These are phyloP conservation scores for Penicillium corylophilum DNA, from an alignment of 2,329 filamentous ascomycete species.

Conservation along the genomic window DNA sequence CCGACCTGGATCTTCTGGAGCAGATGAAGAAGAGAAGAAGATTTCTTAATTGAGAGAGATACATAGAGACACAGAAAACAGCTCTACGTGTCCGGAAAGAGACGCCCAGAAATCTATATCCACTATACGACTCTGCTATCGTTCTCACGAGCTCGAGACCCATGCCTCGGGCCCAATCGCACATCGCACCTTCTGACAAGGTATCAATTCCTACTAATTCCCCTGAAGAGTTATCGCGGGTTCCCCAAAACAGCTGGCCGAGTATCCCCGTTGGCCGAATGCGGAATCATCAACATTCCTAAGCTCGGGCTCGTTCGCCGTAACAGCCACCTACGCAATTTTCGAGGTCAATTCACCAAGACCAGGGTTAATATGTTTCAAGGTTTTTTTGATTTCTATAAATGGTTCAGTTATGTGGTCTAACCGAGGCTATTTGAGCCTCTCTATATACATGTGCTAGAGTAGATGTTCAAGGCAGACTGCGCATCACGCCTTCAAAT, in stretches of 20 bases:
- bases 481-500: constrained; percentile 87
- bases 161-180: constrained; percentile 8
- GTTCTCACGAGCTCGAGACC: constrained; percentile 1
- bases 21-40: neutral
- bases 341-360: neutral
- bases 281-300: constrained; percentile 17
- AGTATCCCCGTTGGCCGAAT: constrained; percentile 11
- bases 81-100: constrained; percentile 14
- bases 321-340: neutral
- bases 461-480: constrained; percentile 36
- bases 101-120: neutral
- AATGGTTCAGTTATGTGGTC: neutral
- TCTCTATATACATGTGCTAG: constrained; percentile 7
- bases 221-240: constrained; percentile 1
- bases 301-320: neutral
- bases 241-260: constrained; percentile 13
- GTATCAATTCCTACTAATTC: neutral
- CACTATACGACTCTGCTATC: constrained; percentile 8
- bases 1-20: neutral
- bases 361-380: neutral
- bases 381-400: neutral
- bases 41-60: neutral
- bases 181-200: neutral
- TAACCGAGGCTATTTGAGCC: neutral
- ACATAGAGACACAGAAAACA: neutral